Percentiles rank a stretch among this genome's conserved stretches.
These are phyloP conservation scores for Magnolia sinica DNA, from an alignment of 164 flowering plant genomes.

Conservation along the genomic window DNA sequence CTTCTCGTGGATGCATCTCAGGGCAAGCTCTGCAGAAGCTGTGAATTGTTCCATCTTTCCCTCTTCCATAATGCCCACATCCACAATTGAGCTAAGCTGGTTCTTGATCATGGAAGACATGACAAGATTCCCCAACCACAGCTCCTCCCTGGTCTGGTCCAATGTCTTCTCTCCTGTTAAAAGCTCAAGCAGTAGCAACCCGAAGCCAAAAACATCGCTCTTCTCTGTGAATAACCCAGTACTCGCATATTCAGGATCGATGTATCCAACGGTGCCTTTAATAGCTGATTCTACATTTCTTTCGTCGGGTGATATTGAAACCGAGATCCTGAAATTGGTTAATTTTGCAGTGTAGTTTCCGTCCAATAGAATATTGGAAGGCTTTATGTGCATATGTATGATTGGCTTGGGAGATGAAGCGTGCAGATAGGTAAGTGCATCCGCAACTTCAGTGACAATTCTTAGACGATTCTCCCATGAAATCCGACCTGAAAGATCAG, in stretches of 20 bases:
- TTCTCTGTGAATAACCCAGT: constrained; percentile 56
- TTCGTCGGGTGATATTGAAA: constrained; percentile 44
- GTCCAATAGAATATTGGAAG: constrained; percentile 58
- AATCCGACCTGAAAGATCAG: constrained; percentile 14
- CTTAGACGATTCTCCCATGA: constrained; percentile 50
- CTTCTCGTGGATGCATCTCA: constrained; percentile 4
- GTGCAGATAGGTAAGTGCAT: constrained; percentile 60
- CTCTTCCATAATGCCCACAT: background rate
- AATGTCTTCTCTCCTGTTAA: constrained; percentile 42
- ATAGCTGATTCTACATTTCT: constrained; percentile 58
- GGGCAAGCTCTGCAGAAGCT: constrained; percentile 1
- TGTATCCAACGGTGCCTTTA: constrained; percentile 63
- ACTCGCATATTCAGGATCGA: constrained; percentile 58
- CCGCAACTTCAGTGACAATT: constrained; percentile 55
- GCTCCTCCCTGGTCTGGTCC: background rate
- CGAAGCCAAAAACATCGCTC: constrained; percentile 65
- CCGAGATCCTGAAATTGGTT: constrained; percentile 54
- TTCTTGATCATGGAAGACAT: background rate
- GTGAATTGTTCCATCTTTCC: background rate
- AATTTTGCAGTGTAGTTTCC: constrained; percentile 49
- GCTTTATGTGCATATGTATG: constrained; percentile 58
- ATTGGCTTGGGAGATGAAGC: constrained; percentile 52
- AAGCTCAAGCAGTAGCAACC: constrained; percentile 60
- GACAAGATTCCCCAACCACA: background rate
- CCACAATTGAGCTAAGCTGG: background rate